phyloP scores from a whole-genome alignment of 139 green algal genomes.

The Limnomonas spitsbergensis region DNA sequence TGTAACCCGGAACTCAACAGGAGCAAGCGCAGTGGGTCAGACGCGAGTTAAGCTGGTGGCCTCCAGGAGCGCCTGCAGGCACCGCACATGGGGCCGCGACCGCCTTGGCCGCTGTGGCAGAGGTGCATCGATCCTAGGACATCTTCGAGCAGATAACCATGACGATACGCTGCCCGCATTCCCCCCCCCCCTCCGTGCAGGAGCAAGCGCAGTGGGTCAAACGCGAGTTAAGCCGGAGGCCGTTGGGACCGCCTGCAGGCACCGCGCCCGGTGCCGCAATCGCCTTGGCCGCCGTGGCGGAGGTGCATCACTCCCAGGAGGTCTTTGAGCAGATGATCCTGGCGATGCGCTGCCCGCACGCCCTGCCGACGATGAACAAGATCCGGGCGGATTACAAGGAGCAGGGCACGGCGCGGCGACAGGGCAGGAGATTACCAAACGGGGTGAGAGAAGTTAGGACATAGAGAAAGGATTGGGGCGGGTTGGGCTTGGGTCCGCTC shows the following conservation, averaged over 20 bases:
- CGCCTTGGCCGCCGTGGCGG: background rate
- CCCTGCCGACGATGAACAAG: background rate
- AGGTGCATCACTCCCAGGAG: background rate
- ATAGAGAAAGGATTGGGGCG: no score
- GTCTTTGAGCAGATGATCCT: slow-evolving; percentile 4
- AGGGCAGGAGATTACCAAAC: no score
- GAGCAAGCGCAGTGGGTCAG: no score
- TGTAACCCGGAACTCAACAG: no score
- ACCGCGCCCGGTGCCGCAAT: background rate
- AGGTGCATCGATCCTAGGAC: background rate
- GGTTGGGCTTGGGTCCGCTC: no score
- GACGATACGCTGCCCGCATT: background rate
- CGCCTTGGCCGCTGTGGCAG: background rate
- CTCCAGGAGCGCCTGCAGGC: background rate
- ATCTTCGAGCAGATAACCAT: background rate
- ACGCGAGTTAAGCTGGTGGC: background rate
- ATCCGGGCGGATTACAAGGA: background rate
- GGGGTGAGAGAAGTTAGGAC: no score
- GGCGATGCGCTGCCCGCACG: background rate
- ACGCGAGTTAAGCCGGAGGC: background rate
- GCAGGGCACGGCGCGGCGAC: background rate
- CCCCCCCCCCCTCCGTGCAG: background rate
- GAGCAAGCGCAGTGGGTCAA: background rate
- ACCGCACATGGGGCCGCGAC: background rate
- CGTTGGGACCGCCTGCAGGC: background rate